A percentile compares a stretch with the other conserved stretches of the same genome.
phyloP scores from a whole-genome alignment of 371 early-diverging fungal genomes.

The Mucor velutinosus region DNA sequence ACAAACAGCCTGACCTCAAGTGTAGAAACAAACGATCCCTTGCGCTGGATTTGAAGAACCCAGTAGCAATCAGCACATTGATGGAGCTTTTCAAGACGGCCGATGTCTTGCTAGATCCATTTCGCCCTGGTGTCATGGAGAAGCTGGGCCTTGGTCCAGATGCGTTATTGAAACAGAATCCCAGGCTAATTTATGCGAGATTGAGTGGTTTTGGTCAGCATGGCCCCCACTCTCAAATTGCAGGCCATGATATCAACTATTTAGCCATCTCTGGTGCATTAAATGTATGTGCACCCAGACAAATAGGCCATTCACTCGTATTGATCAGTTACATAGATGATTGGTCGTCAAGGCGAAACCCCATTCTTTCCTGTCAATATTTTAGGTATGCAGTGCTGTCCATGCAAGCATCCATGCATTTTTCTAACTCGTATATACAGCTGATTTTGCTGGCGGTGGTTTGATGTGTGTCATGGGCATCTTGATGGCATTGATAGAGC shows the following conservation, averaged over 20 bases:
- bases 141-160: conserved; percentile 72
- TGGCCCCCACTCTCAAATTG: conserved; percentile 59
- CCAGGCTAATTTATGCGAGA: conserved; percentile 65
- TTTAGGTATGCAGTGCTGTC: conserved; percentile 35
- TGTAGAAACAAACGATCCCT: conserved; percentile 70
- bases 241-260: conserved; percentile 84
- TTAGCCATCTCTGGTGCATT: conserved; percentile 71
- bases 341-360: conserved; percentile 59
- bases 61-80: conserved; percentile 50
- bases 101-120: conserved; percentile 80
- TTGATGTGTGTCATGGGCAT: conserved; percentile 73
- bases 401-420: not conserved
- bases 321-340: conserved; percentile 37
- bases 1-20: not conserved
- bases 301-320: not conserved
- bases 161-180: conserved; percentile 55
- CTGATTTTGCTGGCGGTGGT: conserved; percentile 81
- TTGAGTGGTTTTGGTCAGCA: conserved; percentile 75
- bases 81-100: conserved; percentile 49
- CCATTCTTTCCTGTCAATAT: conserved; percentile 72
- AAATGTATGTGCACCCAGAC: conserved; percentile 34
- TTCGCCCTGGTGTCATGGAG: conserved; percentile 79
- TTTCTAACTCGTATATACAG: conserved; percentile 9
- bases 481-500: conserved; percentile 66
- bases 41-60: conserved; percentile 64